Base-by-base conservation (phyloP, 805 yeast genomes). In the Wickerhamomyces canadensis region DNA sequence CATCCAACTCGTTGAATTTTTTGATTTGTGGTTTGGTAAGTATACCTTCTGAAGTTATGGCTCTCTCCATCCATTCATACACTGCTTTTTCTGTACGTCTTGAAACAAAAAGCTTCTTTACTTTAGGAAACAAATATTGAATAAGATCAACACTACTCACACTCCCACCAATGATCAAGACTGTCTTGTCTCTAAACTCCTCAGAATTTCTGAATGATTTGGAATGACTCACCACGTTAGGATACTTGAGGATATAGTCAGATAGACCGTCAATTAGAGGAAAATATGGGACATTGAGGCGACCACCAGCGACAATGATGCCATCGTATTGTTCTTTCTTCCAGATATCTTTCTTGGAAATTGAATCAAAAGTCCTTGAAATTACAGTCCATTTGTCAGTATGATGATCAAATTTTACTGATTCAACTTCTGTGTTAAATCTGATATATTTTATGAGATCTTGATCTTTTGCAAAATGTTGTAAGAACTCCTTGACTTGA, bases 61-160 rank as follows among this genome's bases (percentile, higher is more conserved):
- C n/a, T n/a, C n/a, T 67, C 71, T 71, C 66, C 14, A 64, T 60
- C 7, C n/a, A n/a, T n/a, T n/a, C n/a, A n/a, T n/a, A n/a, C n/a
- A n/a, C n/a, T n/a, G n/a, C n/a, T n/a, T n/a, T n/a, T n/a, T n/a
- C n/a, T n/a, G n/a, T n/a, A n/a, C n/a, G n/a, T n/a, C n/a, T n/a
- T n/a, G n/a, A n/a, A n/a, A n/a, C n/a, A n/a, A n/a, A 4, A 65
- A 51, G 41, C 67, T 67, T 43, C 65, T 31, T 31, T 4, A 24
- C 27, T 9, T 15, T 3, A 4, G 26, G 24, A 19, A 6, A 22
- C 14, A 31, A 6, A 23, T 31, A 19, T 13, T 31, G 71, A 10
- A 62, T 33, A 79, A 60, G 45, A 49, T 83, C 91, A 15, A 71
- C 67, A n/a, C 84, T 89, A 33, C 83, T 74, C 5, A 85, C 76